These are phyloP conservation scores for Solanum chiquidenum DNA, from an alignment of 257 asterid species.

Conservation along the genomic window DNA sequence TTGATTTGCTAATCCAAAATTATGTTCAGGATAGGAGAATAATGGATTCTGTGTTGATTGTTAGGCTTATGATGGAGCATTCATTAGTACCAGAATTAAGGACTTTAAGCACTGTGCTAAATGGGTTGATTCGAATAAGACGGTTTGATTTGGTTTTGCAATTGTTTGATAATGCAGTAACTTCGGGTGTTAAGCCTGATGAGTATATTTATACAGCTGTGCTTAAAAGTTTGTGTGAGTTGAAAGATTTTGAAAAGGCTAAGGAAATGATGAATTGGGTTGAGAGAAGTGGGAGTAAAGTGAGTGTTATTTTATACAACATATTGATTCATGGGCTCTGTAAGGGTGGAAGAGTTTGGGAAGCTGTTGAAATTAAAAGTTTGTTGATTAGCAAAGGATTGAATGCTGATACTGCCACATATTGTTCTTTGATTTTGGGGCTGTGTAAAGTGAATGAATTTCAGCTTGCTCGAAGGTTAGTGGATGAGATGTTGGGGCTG, in stretches of 20 bases:
- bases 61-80: conserved; percentile 51
- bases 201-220: conserved; percentile 50
- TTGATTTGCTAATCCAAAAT: conserved; percentile 63
- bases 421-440: conserved; percentile 60
- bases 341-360: conserved; percentile 47
- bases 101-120: conserved; percentile 59
- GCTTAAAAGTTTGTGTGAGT: conserved; percentile 64
- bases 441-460: conserved; percentile 45
- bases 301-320: conserved; percentile 62
- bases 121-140: conserved; percentile 54
- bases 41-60: conserved; percentile 49
- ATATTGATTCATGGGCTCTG: conserved; percentile 84
- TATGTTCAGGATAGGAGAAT: conserved; percentile 51
- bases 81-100: conserved; percentile 72
- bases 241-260: conserved; percentile 54
- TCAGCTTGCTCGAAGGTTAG: conserved; percentile 39
- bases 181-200: conserved; percentile 35
- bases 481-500: conserved; percentile 58
- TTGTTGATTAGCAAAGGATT: conserved; percentile 32
- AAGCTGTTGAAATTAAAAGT: conserved; percentile 65
- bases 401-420: conserved; percentile 63
- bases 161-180: conserved; percentile 46
- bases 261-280: conserved; percentile 41
- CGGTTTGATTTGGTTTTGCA: conserved; percentile 47
- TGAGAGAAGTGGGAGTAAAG: conserved; percentile 29